Percentiles rank a stretch among this genome's conserved stretches.
phyloP scores from a whole-genome alignment of 2,329 filamentous ascomycete species.

The Alternaria sp. region DNA sequence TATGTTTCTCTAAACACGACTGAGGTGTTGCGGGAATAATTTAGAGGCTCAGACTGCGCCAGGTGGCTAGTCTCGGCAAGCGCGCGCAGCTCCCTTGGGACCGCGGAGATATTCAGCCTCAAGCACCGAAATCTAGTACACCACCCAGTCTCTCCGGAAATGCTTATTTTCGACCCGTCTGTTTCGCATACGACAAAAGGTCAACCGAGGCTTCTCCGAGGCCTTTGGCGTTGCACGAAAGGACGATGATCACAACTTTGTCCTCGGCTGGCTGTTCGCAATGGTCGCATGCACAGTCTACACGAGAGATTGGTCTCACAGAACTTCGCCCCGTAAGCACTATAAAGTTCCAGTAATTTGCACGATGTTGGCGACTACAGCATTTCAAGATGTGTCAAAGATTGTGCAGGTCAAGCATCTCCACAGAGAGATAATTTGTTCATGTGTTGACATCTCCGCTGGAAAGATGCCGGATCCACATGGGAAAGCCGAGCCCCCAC shows the following conservation, averaged over 20 bases:
- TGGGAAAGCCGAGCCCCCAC: slow-evolving; percentile 25
- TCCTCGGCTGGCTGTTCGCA: background rate
- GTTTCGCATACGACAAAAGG: slow-evolving; percentile 3
- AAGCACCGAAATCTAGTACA: background rate
- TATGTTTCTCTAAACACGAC: background rate
- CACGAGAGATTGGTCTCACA: background rate
- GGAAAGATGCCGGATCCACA: slow-evolving; percentile 1
- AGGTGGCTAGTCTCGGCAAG: slow-evolving; percentile 1
- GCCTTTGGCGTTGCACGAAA: background rate
- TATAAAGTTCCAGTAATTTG: background rate
- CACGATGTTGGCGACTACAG: background rate
- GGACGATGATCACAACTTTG: background rate
- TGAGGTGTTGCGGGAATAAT: background rate
- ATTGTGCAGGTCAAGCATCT: background rate
- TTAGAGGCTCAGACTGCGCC: background rate
- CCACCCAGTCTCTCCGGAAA: background rate
- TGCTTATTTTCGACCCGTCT: background rate
- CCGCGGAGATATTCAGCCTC: slow-evolving; percentile 30
- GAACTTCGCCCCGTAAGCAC: background rate
- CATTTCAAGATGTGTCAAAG: background rate
- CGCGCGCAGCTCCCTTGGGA: background rate
- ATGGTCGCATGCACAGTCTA: background rate
- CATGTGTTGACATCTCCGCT: slow-evolving; percentile 32
- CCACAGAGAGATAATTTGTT: background rate
- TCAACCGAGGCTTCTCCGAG: background rate